Base-by-base conservation (phyloP, 2,329 filamentous ascomycete genomes). In the Metarhizium anisopliae region DNA sequence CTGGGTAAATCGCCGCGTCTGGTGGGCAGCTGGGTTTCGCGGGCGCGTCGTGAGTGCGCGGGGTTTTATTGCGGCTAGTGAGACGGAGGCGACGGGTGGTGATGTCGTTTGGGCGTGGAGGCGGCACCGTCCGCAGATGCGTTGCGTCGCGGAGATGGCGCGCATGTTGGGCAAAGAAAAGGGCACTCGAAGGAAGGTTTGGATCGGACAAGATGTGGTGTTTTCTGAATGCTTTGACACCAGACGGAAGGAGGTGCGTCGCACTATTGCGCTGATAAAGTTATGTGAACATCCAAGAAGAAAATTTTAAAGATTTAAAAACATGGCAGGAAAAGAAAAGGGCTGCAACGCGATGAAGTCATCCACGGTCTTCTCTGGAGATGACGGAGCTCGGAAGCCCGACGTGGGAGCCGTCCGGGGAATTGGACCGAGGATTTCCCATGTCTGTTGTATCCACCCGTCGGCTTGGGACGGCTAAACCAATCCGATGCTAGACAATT, bases 91-190 rank as follows among this genome's bases (percentile, higher is more conserved):
- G 10, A 35, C 2, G 32, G 45, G 6, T 2, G 18, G 13, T 4
- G 45, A 16, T 50, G 61, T 56, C 60, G 59, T 61, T 56, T 62
- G 64, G 51, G 62, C 61, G 61, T 64, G 65, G 58, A 63, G 64
- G 59, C 63, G 64, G 60, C 70, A 71, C 59, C 66, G 66, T 58
- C 63, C 53, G 67, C 70, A 72, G 61, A 68, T 30, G 45, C 45
- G 45, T 18, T 20, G 42, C 42, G 42, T 16, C 6, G 45, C 25
- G 18, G 42, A 45, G 16, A 45, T 6, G 16, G 42, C 42, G 18
- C 42, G 42, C 42, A 45, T 45, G 5, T 7, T 40, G 38, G 4
- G 25, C 25, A 25, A 25, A 25, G 20, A 25, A 4, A 25, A 25
- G 25, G 25, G 25, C 25, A 25, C 25, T 25, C 4, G 25, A 25